phyloP scores from a whole-genome alignment of 805 yeast genomes.

The Saccharomyces mikatae region DNA sequence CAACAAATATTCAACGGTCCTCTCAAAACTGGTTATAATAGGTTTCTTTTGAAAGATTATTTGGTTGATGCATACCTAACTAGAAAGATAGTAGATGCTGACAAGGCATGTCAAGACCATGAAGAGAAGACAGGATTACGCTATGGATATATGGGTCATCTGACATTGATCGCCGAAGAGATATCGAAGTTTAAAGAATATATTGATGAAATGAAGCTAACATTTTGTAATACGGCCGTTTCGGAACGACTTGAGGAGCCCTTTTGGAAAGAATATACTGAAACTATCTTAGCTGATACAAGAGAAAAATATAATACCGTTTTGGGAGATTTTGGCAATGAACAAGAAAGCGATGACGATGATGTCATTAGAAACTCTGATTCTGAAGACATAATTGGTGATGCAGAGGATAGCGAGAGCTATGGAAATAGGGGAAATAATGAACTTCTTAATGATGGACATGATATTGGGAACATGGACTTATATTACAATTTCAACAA shows the following conservation, averaged over 20 bases:
- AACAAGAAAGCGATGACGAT: conserved; percentile 27
- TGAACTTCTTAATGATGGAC: not conserved
- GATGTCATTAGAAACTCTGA: conserved; percentile 7
- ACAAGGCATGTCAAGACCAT: conserved; percentile 47
- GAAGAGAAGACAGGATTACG: conserved; percentile 58
- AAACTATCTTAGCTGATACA: conserved; percentile 74
- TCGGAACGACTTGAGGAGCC: conserved; percentile 20
- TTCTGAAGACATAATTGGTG: conserved; percentile 26
- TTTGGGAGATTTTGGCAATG: conserved; percentile 62
- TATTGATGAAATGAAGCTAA: conserved; percentile 31
- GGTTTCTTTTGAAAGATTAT: conserved; percentile 50
- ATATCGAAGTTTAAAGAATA: conserved; percentile 73
- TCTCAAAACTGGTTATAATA: conserved; percentile 61
- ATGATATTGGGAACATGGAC: not conserved
- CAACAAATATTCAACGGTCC: conserved; percentile 75
- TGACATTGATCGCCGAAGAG: conserved; percentile 88
- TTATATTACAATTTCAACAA: not conserved
- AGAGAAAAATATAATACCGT: conserved; percentile 92
- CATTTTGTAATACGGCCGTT: conserved; percentile 18
- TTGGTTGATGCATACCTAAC: conserved; percentile 54
- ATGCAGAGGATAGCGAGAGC: conserved; percentile 14
- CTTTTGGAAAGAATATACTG: conserved; percentile 74
- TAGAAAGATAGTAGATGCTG: conserved; percentile 55
- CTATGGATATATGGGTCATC: conserved; percentile 93
- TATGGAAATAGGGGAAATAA: conserved; percentile 3